Evolutionary conservation across 331 rosid species (phyloP).

Genomic region (Pyracantha coccinea): DNA sequence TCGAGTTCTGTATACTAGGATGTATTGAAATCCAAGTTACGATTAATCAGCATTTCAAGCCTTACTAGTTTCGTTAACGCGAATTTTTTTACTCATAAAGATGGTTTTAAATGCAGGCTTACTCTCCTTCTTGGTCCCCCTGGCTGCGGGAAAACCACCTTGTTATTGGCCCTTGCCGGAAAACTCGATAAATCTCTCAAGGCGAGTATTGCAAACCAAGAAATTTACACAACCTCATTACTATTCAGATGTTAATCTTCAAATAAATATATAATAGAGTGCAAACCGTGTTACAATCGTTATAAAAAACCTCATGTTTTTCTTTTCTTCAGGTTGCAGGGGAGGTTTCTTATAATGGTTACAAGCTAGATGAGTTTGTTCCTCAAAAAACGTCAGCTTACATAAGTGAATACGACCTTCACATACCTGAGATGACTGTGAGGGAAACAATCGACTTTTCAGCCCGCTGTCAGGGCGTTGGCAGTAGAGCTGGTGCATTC

Average conservation of each 20-base stretch:
- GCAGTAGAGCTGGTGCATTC: constrained; percentile 40
- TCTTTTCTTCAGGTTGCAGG: constrained; percentile 43
- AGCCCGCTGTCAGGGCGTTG: constrained; percentile 36
- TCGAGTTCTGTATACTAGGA: background rate
- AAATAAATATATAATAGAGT: background rate
- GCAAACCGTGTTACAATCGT: background rate
- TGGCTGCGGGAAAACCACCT: constrained; percentile 77
- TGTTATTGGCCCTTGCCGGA: constrained; percentile 62
- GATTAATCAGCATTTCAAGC: background rate
- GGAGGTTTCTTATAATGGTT: constrained; percentile 59
- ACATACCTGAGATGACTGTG: constrained; percentile 37
- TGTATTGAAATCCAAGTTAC: background rate
- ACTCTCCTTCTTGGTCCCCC: constrained; percentile 88
- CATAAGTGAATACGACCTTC: constrained; percentile 31
- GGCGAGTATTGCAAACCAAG: background rate
- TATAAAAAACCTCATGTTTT: background rate
- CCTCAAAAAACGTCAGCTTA: constrained; percentile 37
- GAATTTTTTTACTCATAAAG: background rate
- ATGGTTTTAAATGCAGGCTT: constrained; percentile 44
- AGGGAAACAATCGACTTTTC: constrained; percentile 38
- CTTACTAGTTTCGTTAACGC: background rate
- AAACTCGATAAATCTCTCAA: constrained; percentile 55
- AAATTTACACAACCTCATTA: too few relatives aligned
- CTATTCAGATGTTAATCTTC: background rate
- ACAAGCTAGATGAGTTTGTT: constrained; percentile 58